phyloP scores from a whole-genome alignment of 2,329 filamentous ascomycete species.

The Capronia americana region DNA sequence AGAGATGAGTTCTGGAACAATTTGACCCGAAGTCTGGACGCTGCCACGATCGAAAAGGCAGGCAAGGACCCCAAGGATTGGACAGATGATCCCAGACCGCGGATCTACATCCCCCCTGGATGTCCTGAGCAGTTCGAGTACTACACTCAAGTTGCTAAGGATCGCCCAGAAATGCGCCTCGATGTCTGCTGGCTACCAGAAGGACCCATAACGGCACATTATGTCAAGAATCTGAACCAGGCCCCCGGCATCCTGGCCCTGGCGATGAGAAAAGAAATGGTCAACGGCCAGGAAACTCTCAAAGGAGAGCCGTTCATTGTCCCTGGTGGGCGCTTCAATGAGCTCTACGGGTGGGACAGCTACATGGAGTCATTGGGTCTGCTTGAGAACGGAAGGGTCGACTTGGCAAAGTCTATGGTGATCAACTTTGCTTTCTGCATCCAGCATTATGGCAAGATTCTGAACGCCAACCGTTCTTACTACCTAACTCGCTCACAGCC shows the following conservation, averaged over 20 bases:
- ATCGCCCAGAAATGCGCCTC: constrained; percentile 81
- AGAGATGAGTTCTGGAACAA: constrained; percentile 91
- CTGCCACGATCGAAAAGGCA: constrained; percentile 77
- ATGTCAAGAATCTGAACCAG: constrained; percentile 81
- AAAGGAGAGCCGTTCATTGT: constrained; percentile 93
- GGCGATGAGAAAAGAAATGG: constrained; percentile 77
- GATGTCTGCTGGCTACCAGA: constrained; percentile 81
- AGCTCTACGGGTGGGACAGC: constrained; percentile 98
- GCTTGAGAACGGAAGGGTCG: constrained; percentile 80
- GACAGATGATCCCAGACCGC: constrained; percentile 84
- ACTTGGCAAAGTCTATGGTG: constrained; percentile 93
- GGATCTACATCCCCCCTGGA: constrained; percentile 86
- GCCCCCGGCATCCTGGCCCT: constrained; percentile 89
- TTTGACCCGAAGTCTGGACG: constrained; percentile 87
- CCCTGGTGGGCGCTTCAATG: constrained; percentile 95
- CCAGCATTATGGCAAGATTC: constrained; percentile 96
- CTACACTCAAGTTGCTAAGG: constrained; percentile 78
- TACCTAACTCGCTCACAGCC: constrained; percentile 94
- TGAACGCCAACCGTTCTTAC: constrained; percentile 96
- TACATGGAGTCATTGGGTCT: constrained; percentile 97
- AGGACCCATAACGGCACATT: constrained; percentile 74
- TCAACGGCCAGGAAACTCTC: constrained; percentile 72
- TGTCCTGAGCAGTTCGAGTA: constrained; percentile 89
- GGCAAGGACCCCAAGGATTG: constrained; percentile 93
- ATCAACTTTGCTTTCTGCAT: constrained; percentile 98